phyloP scores from a whole-genome alignment of 331 rosid genomes.

The Ulmus americana region DNA sequence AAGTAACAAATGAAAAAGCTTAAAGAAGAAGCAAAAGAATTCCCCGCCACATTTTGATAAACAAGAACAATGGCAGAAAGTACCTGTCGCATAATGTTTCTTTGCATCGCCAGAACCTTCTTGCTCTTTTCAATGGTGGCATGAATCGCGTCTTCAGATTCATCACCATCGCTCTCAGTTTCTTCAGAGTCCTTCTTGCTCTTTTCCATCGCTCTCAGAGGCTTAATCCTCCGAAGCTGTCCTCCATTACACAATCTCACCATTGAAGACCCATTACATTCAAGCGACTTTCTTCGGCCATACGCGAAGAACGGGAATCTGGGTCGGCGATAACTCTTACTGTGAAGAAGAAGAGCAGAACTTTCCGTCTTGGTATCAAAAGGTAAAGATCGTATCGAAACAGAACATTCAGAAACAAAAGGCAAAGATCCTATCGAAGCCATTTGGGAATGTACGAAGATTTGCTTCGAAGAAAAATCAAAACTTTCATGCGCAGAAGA shows the following conservation, averaged over 20 bases:
- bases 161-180: slow-evolving; percentile 38
- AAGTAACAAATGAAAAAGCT: neutral
- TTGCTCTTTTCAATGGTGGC: slow-evolving; percentile 76
- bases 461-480: slow-evolving; percentile 6
- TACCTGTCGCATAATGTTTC: slow-evolving; percentile 76
- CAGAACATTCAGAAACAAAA: slow-evolving; percentile 34
- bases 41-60: neutral
- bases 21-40: neutral
- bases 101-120: slow-evolving; percentile 75
- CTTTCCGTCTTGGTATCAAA: slow-evolving; percentile 36
- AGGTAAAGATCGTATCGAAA: slow-evolving; percentile 43
- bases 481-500: neutral
- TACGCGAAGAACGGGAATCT: slow-evolving; percentile 21
- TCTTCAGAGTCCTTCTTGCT: slow-evolving; percentile 20
- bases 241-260: slow-evolving; percentile 34
- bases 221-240: slow-evolving; percentile 30
- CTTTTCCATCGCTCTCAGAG: slow-evolving; percentile 32
- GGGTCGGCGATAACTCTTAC: slow-evolving; percentile 11
- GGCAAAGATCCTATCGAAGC: slow-evolving; percentile 47
- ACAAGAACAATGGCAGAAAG: neutral
- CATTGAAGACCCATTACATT: slow-evolving; percentile 19
- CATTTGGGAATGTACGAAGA: slow-evolving; percentile 31
- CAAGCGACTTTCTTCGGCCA: slow-evolving; percentile 22
- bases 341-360: slow-evolving; percentile 31
- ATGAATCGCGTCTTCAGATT: slow-evolving; percentile 47